Evolutionary conservation across 495 filamentous ascomycete species (phyloP), one percentile per base, ranked within the genome.

Genomic region (Penicillium riverlandense): DNA sequence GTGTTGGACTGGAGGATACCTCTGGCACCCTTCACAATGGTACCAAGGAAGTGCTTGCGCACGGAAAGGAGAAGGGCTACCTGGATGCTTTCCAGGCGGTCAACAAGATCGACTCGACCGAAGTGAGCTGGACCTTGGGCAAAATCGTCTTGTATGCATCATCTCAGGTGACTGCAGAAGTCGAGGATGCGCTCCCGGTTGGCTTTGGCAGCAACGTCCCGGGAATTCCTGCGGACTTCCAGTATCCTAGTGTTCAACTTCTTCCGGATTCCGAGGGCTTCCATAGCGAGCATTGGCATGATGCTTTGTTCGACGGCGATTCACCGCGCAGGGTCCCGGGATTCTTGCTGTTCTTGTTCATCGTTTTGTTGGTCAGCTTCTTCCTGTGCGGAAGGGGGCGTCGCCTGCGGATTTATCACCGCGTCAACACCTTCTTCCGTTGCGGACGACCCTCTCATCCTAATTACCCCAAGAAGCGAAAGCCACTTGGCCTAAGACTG

Each of bases 101-200:
- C 16, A 81, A 97, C 63, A 95, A 95, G 68, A 90, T 99, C 48
- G 78, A 87, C 49, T 85, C 79, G 33, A 85, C 87, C 11, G 92
- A 99, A 67, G 86, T 99, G n/a, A 94, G 87, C 67, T 99, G 92
- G 92, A 97, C 92, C 0, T 69, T 99, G 0, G 92, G 92, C 3
- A 95, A 96, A 64, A 96, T 97, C 74, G 82, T 97, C n/a, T 78
- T 99, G 14, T 99, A 97, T 53, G 92, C 91, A 0, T 82, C 92
- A 7, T 90, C 87, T 6, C 88, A 96, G 61, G 74, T 97, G 11
- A 83, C 85, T 1, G 74, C 85, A 0, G 67, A 73, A 9, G 65
- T 68, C 2, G 65, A 75, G 28, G 72, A 82, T 38, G 62, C 69
- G 7, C 69, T 86, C 6, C 85, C 88, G 0, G 94, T 99, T 8